A percentile compares a stretch with the other conserved stretches of the same genome.
Conservation (phyloP, 2,329 filamentous ascomycete species). For the Aureobasidium namibiae region DNA sequence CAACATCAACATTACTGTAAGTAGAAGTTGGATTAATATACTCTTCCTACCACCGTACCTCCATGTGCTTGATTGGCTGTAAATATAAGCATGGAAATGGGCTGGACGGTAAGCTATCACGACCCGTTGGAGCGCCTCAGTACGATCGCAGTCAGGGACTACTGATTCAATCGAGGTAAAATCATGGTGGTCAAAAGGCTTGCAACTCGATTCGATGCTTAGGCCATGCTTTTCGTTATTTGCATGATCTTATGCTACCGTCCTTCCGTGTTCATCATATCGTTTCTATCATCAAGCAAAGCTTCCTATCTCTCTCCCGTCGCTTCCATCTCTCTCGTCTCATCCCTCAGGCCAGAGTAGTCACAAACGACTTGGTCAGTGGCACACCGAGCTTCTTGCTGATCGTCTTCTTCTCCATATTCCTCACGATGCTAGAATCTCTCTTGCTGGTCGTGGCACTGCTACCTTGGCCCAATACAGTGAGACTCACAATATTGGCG, state of each 20-base stretch:
- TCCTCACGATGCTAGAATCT: neutral
- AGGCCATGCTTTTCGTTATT: neutral
- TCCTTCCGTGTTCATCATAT: neutral
- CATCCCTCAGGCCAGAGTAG: neutral
- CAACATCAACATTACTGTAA: too few relatives aligned
- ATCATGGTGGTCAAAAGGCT: too few relatives aligned
- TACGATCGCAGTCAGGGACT: too few relatives aligned
- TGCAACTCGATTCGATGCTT: too few relatives aligned
- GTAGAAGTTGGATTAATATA: too few relatives aligned
- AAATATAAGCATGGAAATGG: too few relatives aligned
- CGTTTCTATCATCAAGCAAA: neutral
- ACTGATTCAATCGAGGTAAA: too few relatives aligned
- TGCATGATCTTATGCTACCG: neutral
- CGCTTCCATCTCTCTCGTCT: neutral
- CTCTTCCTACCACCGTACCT: too few relatives aligned
- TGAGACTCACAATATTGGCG: neutral
- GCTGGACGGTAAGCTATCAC: too few relatives aligned
- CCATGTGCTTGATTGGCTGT: too few relatives aligned
- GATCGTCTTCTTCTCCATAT: neutral
- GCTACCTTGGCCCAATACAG: neutral
- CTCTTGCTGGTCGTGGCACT: neutral
- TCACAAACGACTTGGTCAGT: neutral
- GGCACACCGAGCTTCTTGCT: conserved; percentile 2
- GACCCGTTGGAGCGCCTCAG: too few relatives aligned
- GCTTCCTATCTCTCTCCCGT: neutral